Percentiles rank a stretch among this genome's conserved stretches.
Conservation (phyloP, 257 asterid genomes). For the Galeopsis tetrahit region DNA sequence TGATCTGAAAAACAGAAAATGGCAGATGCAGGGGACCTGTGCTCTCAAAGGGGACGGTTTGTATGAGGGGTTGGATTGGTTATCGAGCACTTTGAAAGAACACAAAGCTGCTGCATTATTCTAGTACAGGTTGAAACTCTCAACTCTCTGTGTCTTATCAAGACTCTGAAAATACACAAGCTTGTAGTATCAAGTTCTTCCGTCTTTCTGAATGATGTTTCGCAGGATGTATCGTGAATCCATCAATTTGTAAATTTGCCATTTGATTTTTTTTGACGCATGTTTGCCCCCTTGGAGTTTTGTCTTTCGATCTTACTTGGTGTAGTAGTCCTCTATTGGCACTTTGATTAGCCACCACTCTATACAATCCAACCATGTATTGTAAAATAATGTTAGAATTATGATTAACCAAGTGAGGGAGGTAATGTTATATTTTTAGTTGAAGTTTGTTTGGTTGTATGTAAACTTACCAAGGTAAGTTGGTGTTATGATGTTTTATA, state of each 20-base stretch:
- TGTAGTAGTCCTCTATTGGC: slow-evolving; percentile 20
- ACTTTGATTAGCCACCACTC: slow-evolving; percentile 5
- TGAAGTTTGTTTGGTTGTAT: background rate
- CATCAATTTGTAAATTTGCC: slow-evolving; percentile 36
- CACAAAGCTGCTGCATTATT: slow-evolving; percentile 70
- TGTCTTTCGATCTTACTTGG: slow-evolving; percentile 13
- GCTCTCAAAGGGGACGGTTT: slow-evolving; percentile 85
- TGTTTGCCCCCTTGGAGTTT: background rate
- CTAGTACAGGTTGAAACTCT: slow-evolving; percentile 46
- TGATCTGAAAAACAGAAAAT: slow-evolving; percentile 74
- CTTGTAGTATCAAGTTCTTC: background rate
- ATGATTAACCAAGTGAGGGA: background rate
- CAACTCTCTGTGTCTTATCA: background rate
- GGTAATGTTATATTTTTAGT: background rate
- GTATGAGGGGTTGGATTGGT: slow-evolving; percentile 88
- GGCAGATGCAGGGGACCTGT: slow-evolving; percentile 88
- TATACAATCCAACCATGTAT: slow-evolving; percentile 4
- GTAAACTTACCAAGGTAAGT: background rate
- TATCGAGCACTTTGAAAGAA: slow-evolving; percentile 74
- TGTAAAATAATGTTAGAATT: slow-evolving; percentile 7
- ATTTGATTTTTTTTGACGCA: slow-evolving; percentile 13
- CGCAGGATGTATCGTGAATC: slow-evolving; percentile 35
- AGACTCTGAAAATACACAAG: slow-evolving; percentile 14
- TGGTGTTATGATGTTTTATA: background rate
- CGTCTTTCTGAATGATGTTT: slow-evolving; percentile 12